Evolutionary conservation across 345 rosid genomes (phyloP), one percentile per base, ranked within the genome.

Genomic region (Citrus inodora): DNA sequence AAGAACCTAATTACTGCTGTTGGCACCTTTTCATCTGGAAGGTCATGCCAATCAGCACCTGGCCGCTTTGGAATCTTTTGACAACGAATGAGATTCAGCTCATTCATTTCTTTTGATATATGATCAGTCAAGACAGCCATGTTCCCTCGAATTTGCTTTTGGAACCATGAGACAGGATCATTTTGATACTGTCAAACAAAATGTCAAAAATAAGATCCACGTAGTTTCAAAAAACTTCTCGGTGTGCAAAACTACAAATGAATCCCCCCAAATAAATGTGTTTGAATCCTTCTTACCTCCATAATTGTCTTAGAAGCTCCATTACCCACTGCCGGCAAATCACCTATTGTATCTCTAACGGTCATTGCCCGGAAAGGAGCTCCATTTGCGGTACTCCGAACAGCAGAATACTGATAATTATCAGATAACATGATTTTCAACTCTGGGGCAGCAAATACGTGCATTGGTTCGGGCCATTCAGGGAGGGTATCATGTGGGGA

Each of bases 381-480:
- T 33, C 92, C 92, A 82, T 27, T 75, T 21, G 88, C 81, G 4
- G 90, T 87, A 78, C 92, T 89, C 56, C 80, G 78, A 73, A 71
- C 90, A 35, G 92, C 92, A 71, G 89, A 86, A 78, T 87, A 86
- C 9, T 80, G 86, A 51, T 74, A 71, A 73, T 88, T 86, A 32
- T 59, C 71, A 3, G 98, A 82, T 75, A 93, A 74, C 0, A 86
- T 25, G 71, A 95, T 82, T 76, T 87, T 95, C 81, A 93, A 73
- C 83, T 89, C 87, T 0, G 97, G 90, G 42, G 64, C 90, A 66
- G 85, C 80, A 82, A 95, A 95, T 37, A 95, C 98, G 75, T 93
- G 94, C 98, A 95, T 93, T 38, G 99, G 98, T 81, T 95, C 99
- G 11, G 99, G 99, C 98, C 99, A 95, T 77, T 95, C 98, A 9